Base-by-base conservation (phyloP, 352 stramenopile species). In the Globisporangium rhizosaccharum region DNA sequence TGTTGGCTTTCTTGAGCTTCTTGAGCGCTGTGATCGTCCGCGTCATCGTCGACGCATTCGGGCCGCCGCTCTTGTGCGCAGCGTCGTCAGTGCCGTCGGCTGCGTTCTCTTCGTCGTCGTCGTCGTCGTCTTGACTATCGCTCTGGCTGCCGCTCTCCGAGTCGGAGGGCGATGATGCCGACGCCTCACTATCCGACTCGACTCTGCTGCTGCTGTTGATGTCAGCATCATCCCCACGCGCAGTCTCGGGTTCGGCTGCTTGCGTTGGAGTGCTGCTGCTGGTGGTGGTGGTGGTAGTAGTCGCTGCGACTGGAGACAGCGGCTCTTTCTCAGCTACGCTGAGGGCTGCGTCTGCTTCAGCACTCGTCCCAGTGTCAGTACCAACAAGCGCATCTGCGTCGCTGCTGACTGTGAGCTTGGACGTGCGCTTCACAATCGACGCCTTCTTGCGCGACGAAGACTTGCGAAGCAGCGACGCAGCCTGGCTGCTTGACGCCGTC, bases 1-100 rank as follows among this genome's bases (percentile, higher is more conserved):
- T 70, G 23, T 87, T 72, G 18, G 73, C 75, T 25, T 76, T 70
- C 53, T 87, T 85, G 6, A 88, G 70, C 45, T 90, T 90, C 58
- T 81, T 82, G 1, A 90, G 66, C 25, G 80, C 80, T 2, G 62
- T 84, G 62, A 90, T 75, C 2, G 80, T 79, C 9, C 71, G 71
- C 1, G 75, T 79, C 39, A 87, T 87, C 23, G 79, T 63, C 7
- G 68, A 69, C 15, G 65, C 72, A 5, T 47, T 46, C 25, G 55
- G 45, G 7, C 45, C 58, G n/a, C 54, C 45, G 41, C 23, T 46
- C 36, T 53, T 54, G n/a, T 41, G 37, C 6, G 17, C 12, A 8
- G 15, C 10, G 17, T 39, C 28, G 14, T 33, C 53, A 18, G 45
- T 26, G 9, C 23, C 20, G 2, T 53, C 50, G 1, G 46, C 50